Evolutionary conservation across 345 rosid genomes (phyloP), one percentile per base, ranked within the genome.

Genomic region (Orychophragmus violaceus): DNA sequence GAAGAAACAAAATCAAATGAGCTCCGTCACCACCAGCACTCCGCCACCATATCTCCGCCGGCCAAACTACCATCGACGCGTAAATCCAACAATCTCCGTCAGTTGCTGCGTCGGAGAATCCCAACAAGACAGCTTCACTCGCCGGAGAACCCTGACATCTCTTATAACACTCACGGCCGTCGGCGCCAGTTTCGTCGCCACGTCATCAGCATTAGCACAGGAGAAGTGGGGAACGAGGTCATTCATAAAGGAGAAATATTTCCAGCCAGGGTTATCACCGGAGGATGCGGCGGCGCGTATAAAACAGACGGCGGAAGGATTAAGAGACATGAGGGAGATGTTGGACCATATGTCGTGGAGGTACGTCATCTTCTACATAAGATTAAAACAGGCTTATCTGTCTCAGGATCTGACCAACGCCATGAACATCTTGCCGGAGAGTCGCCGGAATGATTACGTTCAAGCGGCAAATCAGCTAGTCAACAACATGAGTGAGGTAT

Each of bases 271-370:
- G 4, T 56, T 90, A 37, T 87, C 97, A 0, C 88, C 97, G 14
- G 90, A 88, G 58, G 96, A 86, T 1, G 81, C 98, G n/a, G 96
- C 68, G 24, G 91, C 84, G 8, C 86, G 98, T 74, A 93, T 93
- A 44, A 81, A 74, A 64, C 93, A 93, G 73, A 93, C 98, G 21
- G 96, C 94, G 3, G 87, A 87, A 59, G 97, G 96, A 42, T 70
- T 92, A 24, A 91, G 85, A 62, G 79, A 83, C 51, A 78, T 92
- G 10, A 74, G 98, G 66, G 89, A 85, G 49, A 89, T 93, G 98
- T 55, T 93, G 75, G 98, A 90, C 11, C 80, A 69, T 27, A 93
- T 93, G 97, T 82, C 96, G 3, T 92, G 97, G 97, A 84, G 94
- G 86, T 90, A 87, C 66, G 84, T 87, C 45, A 79, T 93, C 19